phyloP scores from a whole-genome alignment of 345 rosid genomes.

The Camelina hispida region DNA sequence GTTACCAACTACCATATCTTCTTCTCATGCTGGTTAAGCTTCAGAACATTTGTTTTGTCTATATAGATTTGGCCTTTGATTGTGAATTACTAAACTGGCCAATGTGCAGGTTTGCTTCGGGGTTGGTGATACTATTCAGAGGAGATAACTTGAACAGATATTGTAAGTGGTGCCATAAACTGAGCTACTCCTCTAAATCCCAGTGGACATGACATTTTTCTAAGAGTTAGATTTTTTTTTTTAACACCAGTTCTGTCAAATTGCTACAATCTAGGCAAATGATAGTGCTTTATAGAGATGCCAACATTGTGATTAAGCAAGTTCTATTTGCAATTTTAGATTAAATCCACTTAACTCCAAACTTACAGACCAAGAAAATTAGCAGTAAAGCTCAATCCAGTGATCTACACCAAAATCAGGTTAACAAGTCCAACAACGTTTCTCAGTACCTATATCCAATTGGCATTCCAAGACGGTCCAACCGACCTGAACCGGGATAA shows the following conservation, averaged over 20 bases:
- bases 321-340: constrained; percentile 33
- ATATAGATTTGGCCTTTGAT: neutral
- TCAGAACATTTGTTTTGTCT: neutral
- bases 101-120: constrained; percentile 63
- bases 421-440: neutral
- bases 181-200: constrained; percentile 77
- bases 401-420: constrained; percentile 36
- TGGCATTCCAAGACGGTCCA: constrained; percentile 91
- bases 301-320: constrained; percentile 16
- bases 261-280: neutral
- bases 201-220: constrained; percentile 57
- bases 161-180: constrained; percentile 97
- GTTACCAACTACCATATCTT: constrained; percentile 8
- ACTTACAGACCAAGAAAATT: constrained; percentile 34
- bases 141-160: constrained; percentile 73
- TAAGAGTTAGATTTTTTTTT: constrained; percentile 9
- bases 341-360: constrained; percentile 26
- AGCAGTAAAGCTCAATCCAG: constrained; percentile 25
- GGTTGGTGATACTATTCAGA: constrained; percentile 74
- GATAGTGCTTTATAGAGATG: constrained; percentile 2
- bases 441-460: constrained; percentile 50
- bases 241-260: neutral
- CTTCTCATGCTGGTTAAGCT: neutral
- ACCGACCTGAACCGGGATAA: constrained; percentile 92
- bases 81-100: constrained; percentile 20